Evolutionary conservation across 495 filamentous ascomycete genomes (phyloP), one percentile per base, ranked within the genome.

Genomic region (Podospora comata): DNA sequence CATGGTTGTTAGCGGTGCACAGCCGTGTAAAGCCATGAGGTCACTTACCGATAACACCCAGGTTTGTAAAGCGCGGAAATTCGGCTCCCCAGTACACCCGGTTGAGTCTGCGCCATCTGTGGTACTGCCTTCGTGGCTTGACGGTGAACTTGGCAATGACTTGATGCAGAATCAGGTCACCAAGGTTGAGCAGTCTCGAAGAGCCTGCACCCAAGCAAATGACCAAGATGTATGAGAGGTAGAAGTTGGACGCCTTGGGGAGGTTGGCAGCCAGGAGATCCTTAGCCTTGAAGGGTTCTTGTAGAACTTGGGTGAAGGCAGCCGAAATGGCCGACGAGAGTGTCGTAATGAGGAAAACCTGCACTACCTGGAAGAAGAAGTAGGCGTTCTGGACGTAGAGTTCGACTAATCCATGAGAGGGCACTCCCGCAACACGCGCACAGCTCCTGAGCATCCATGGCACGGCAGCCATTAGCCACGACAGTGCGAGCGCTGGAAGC

Each of bases 331-430:
- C 90, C 9, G 78, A 90, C 7, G 90, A 85, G 20, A 96, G 72
- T 0, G 93, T 96, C 0, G 93, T 89, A 62, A 97, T 87, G 63
- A 97, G 82, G 81, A 97, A 97, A 11, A 96, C 92, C 76, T 97
- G 93, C 23, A 95, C 85, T 54, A 97, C 90, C 77, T 96, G 92
- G 81, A 97, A 97, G 28, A 85, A 83, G 74, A 96, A 97, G 78
- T 92, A 96, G 68, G 82, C 91, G 71, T 89, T 92, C 75, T 97
- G 93, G 1, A 88, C 87, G 23, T 84, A 88, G 63, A 96, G 79
- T 79, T 97, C 93, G 20, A 95, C 84, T 7, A 83, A 84, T 3
- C 90, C 87, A n/a, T 84, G 76, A 3, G 89, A 92, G 9, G 92
- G 90, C 18, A 82, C 87, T 32, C 93, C 94, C 44, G 86, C 85